Percentiles rank a stretch among this genome's conserved stretches.
Conservation (phyloP, 1,284 basidiomycete species). For the Stygiomarasmius scandens region DNA sequence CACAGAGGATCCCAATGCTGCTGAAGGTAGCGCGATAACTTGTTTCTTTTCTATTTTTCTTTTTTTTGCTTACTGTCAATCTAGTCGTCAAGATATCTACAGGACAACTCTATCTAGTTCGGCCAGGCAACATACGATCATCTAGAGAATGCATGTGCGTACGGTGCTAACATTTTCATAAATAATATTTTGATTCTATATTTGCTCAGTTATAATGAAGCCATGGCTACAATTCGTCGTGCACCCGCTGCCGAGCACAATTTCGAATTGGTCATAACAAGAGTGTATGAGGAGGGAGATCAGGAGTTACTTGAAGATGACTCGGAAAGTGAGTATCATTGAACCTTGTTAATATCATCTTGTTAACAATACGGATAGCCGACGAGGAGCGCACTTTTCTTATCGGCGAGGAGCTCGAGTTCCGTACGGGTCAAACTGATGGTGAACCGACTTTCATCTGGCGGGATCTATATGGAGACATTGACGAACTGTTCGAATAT, state of each 20-base stretch:
- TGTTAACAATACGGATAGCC: too few species aligned
- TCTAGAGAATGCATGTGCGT: constrained; percentile 97
- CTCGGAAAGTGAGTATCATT: constrained; percentile 79
- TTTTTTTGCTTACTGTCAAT: neutral
- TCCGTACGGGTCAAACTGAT: constrained; percentile 76
- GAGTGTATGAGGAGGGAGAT: constrained; percentile 95
- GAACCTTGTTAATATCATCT: too few species aligned
- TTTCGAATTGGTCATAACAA: constrained; percentile 95
- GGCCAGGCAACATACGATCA: constrained; percentile 88
- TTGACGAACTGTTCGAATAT: constrained; percentile 84
- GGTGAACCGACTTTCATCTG: constrained; percentile 86
- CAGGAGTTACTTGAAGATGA: constrained; percentile 93
- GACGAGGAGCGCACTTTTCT: constrained; percentile 93
- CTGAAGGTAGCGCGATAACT: constrained; percentile 51
- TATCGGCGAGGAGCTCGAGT: constrained; percentile 87
- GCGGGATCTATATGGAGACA: constrained; percentile 86
- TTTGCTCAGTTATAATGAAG: constrained; percentile 87
- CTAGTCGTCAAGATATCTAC: constrained; percentile 90
- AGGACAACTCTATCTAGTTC: constrained; percentile 90
- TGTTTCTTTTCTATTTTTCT: neutral
- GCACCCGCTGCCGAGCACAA: constrained; percentile 82
- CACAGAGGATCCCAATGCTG: constrained; percentile 81
- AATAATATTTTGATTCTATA: neutral
- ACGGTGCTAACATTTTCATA: constrained; percentile 6
- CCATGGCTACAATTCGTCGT: constrained; percentile 92